Evolutionary conservation across 2,329 filamentous ascomycete genomes (phyloP), one percentile per base, ranked within the genome.

Genomic region (Botryosphaeria dothidea): DNA sequence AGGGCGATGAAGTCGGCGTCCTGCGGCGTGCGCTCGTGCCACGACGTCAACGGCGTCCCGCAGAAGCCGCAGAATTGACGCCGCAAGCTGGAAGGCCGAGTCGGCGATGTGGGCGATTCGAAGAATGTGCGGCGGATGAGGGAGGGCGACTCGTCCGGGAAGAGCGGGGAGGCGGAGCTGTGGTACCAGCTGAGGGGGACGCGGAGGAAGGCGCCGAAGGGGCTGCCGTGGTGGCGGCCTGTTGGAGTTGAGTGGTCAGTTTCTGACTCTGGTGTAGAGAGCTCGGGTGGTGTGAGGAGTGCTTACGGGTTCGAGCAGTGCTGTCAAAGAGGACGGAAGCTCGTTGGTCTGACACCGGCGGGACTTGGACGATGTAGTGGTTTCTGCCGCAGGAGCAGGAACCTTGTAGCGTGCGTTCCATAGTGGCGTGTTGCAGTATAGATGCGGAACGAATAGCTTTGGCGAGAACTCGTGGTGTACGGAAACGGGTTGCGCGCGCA

Each of bases 41-140:
- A 97, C 71, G 90, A 92, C 0, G 90, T 90, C 62, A 97, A 81
- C 13, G 91, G 90, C 0, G 93, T 96, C 61, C 93, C 93, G 75
- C 93, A 97, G 80, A 91, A 96, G 25, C 93, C 93, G 78, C 93
- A 97, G 78, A 97, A 97, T 69, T 92, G 86, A 57, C 92, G 88
- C 74, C 90, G 88, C 13, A 57, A n/a, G 19, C 38, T 17, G 23
- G 52, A 13, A 9, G 36, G 62, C 41, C 41, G 31, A 5, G 51
- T 60, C 84, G 82, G 61, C 85, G 84, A 69, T 82, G 34, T 21
- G 46, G 19, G 21, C 25, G 66, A 65, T 23, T 67, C 52, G 64
- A 74, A 67, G 70, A 80, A 83, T 48, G 77, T 80, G 57, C 79
- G 78, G 62, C 79, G 80, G 70, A 83, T 83, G 63, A 74, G 77